A percentile compares a stretch with the other conserved stretches of the same genome.
Conservation (phyloP, 1,284 basidiomycete genomes). For the Phlebopus sp. region DNA sequence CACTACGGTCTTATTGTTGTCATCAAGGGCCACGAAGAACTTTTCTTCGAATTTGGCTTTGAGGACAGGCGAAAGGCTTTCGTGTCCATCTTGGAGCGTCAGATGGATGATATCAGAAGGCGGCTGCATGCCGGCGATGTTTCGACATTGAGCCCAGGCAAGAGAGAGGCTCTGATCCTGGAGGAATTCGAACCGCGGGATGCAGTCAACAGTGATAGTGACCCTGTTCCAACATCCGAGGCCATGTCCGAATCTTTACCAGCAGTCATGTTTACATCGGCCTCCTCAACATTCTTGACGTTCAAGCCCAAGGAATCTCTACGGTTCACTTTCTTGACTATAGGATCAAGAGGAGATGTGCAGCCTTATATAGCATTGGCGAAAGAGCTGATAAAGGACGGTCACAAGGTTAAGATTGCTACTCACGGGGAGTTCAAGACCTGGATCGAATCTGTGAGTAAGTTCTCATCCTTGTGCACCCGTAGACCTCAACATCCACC, state of each 20-base stretch:
- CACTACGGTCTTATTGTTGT: constrained; percentile 88
- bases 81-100: constrained; percentile 69
- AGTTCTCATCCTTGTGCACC: not conserved
- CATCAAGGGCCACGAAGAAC: constrained; percentile 93
- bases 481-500: constrained; percentile 16
- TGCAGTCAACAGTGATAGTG: constrained; percentile 38
- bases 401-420: constrained; percentile 82
- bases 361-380: constrained; percentile 94
- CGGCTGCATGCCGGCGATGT: constrained; percentile 44
- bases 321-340: constrained; percentile 90
- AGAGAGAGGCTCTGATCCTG: constrained; percentile 66
- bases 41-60: constrained; percentile 92
- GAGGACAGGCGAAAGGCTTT: constrained; percentile 78
- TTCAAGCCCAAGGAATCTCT: constrained; percentile 86
- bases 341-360: constrained; percentile 92
- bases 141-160: constrained; percentile 43
- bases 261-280: constrained; percentile 90
- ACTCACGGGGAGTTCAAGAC: constrained; percentile 93
- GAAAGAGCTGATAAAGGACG: constrained; percentile 88
- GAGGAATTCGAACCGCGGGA: constrained; percentile 66
- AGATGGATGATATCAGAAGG: constrained; percentile 72
- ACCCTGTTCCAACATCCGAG: constrained; percentile 45
- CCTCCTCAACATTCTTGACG: constrained; percentile 90
- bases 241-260: constrained; percentile 66
- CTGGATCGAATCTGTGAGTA: constrained; percentile 90